A percentile compares a stretch with the other conserved stretches of the same genome.
These are phyloP conservation scores for Xylaria scruposa DNA, from an alignment of 495 filamentous ascomycete species.

Conservation along the genomic window DNA sequence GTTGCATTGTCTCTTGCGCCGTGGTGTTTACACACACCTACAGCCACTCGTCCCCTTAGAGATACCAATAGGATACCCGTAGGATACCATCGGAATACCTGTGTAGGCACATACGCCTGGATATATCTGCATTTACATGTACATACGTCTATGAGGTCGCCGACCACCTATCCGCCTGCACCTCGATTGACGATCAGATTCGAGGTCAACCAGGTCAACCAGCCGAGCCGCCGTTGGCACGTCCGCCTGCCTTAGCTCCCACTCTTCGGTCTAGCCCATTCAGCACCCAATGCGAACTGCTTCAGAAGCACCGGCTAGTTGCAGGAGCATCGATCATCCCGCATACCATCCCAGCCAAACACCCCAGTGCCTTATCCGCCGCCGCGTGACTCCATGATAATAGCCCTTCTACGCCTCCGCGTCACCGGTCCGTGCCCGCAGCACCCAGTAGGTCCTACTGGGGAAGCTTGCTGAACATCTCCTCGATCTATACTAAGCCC, in stretches of 20 bases:
- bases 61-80: constrained; percentile 15
- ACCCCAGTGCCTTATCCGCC: constrained; percentile 54
- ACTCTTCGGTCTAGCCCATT: constrained; percentile 33
- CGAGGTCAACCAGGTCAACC: constrained; percentile 29
- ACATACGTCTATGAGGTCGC: constrained; percentile 31
- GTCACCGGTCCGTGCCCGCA: constrained; percentile 39
- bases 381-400: constrained; percentile 52
- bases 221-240: constrained; percentile 42
- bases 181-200: constrained; percentile 32
- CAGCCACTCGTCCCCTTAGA: constrained; percentile 15
- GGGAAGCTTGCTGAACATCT: constrained; percentile 40
- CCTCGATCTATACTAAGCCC: constrained; percentile 44
- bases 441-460: constrained; percentile 27
- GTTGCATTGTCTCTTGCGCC: constrained; percentile 24
- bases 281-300: constrained; percentile 46
- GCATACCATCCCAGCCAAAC: constrained; percentile 46
- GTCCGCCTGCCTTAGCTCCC: constrained; percentile 34
- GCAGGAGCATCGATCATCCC: constrained; percentile 47
- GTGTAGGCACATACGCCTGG: constrained; percentile 24
- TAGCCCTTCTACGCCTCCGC: constrained; percentile 39
- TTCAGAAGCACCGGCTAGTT: constrained; percentile 47
- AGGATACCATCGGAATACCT: constrained; percentile 19
- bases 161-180: constrained; percentile 34
- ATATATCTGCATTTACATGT: constrained; percentile 31
- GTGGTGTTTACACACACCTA: constrained; percentile 20